Conservation (phyloP, 139 green algal species). For the Micractinium conductrix region DNA sequence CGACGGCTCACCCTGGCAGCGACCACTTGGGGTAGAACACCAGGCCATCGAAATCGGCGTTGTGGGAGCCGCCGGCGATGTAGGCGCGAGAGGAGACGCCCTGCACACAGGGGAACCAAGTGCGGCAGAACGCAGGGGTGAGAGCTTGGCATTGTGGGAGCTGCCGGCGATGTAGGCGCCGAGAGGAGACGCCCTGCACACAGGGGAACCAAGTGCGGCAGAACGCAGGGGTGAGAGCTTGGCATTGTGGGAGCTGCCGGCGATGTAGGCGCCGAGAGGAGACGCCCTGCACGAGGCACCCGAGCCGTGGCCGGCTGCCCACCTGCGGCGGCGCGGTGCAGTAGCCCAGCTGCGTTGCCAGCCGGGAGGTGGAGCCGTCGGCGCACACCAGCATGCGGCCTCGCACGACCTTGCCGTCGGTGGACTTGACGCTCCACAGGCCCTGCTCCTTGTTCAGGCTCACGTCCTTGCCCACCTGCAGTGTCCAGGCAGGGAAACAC, state of each 20-base stretch:
- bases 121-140: conserved; percentile 81
- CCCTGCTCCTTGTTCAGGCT: conserved; percentile 71
- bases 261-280: not conserved
- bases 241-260: not conserved
- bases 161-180: conserved; percentile 86
- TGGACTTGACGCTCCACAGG: conserved; percentile 85
- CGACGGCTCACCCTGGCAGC: conserved; percentile 73
- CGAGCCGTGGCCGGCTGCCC: not conserved
- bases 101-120: conserved; percentile 58
- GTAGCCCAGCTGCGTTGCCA: conserved; percentile 91
- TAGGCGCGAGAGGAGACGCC: conserved; percentile 85
- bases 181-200: conserved; percentile 69
- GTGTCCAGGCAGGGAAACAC: too few relatives aligned
- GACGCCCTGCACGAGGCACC: not conserved
- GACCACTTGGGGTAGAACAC: conserved; percentile 81
- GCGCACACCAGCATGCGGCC: conserved; percentile 84
- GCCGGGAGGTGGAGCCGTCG: conserved; percentile 85
- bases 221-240: not conserved
- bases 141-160: conserved; percentile 93
- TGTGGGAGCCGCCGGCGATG: conserved; percentile 87
- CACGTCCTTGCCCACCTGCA: conserved; percentile 49
- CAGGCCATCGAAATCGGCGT: conserved; percentile 90
- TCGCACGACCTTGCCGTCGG: conserved; percentile 57
- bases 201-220: too few relatives aligned
- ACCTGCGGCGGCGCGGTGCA: conserved; percentile 82